Evolutionary conservation across 805 yeast species (phyloP), one percentile per base, ranked within the genome.

Genomic region (Candida maris): DNA sequence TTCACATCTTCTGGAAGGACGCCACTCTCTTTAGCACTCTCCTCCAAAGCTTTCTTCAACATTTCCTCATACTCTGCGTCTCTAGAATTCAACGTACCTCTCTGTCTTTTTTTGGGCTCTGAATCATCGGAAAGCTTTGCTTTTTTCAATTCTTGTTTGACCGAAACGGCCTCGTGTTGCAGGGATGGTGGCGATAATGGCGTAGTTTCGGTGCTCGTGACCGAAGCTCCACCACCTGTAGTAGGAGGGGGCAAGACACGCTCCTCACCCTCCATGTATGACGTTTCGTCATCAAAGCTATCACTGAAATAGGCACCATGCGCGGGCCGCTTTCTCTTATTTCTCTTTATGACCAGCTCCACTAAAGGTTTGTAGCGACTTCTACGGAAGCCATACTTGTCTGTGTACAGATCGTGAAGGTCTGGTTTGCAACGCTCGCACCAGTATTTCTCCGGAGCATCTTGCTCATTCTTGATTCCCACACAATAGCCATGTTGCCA

Each of bases 401-500:
- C 71, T 12, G 61, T 62, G 13, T 82, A 64, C 35, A 69, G 45
- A 3, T 73, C 61, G 57, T 91, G 98, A 31, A 85, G 63, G 20
- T 85, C 89, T 1, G 97, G 97, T 45, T 80, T 77, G 65, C 98
- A 91, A 46, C 65, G 62, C 58, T 91, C 98, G 68, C 98, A 91
- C 85, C 89, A 87, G 61, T 93, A 91, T 59, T 85, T 85, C 39
- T 91, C 97, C 3, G 97, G 96, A 2, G 87, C 85, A 33, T 76
- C 81, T 10, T 75, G 77, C 43, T 80, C 86, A 34, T 76, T 78
- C 37, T 70, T 69, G 39, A 91, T 77, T 1, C 96, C 95, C 24
- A 91, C 96, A 67, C 98, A 91, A 62, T 71, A 86, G 2, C 97
- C 97, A 59, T 91, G 98, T 61, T 91, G 98, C 98, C 98, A 91